Evolutionary conservation across 2,329 filamentous ascomycete genomes (phyloP).

Genomic region (Elsinoe necatrix): DNA sequence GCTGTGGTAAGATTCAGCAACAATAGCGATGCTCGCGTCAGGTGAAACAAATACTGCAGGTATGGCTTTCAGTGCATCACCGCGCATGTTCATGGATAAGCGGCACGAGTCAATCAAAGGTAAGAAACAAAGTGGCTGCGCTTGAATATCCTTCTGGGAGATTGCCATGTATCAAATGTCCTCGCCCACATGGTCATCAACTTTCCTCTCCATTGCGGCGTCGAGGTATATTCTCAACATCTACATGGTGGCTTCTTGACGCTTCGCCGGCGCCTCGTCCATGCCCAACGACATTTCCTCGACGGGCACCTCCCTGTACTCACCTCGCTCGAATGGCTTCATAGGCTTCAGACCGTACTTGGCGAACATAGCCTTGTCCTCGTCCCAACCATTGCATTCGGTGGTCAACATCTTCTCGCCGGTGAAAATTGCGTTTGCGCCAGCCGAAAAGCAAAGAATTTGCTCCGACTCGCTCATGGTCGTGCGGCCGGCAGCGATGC

Average conservation of each 20-base stretch:
- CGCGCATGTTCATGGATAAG: neutral
- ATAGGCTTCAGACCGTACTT: slow-evolving; percentile 77
- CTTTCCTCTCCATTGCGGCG: neutral
- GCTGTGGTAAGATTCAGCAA: no score
- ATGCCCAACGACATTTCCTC: slow-evolving; percentile 11
- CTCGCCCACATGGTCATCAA: neutral
- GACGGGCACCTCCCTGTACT: slow-evolving; percentile 22
- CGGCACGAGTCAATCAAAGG: neutral
- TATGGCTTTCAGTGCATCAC: neutral
- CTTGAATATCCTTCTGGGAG: neutral
- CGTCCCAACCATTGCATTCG: slow-evolving; percentile 82
- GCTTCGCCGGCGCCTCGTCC: slow-evolving; percentile 6
- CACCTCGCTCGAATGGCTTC: slow-evolving; percentile 37
- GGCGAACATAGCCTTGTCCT: slow-evolving; percentile 75
- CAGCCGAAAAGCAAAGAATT: slow-evolving; percentile 79
- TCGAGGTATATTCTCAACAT: neutral
- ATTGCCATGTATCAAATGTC: neutral
- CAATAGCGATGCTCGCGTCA: no score
- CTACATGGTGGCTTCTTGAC: neutral
- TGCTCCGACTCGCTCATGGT: slow-evolving; percentile 84
- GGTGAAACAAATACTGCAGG: no score
- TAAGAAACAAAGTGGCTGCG: neutral
- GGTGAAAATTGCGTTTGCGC: slow-evolving; percentile 90
- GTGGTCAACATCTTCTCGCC: slow-evolving; percentile 95
- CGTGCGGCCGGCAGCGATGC: slow-evolving; percentile 75